Conservation (phyloP, 805 yeast species). For the Cyberlindnera maclurae region DNA sequence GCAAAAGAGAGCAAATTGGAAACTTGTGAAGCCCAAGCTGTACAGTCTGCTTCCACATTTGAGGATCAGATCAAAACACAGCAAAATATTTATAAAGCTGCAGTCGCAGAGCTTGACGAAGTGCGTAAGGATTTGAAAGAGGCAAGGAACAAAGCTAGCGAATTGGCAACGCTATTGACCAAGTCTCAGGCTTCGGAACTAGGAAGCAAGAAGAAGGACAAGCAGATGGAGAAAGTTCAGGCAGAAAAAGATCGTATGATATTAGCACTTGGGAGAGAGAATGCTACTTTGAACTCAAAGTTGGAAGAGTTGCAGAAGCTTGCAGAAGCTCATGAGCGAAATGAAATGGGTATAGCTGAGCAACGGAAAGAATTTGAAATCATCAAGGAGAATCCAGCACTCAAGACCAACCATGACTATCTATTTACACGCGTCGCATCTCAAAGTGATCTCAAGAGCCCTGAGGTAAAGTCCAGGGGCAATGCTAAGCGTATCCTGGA, state of each 20-base stretch:
- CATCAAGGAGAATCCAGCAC: no score
- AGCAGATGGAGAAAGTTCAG: slow-evolving; percentile 14
- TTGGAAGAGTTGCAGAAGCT: slow-evolving; percentile 2
- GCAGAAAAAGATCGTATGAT: slow-evolving; percentile 1
- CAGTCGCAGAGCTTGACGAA: slow-evolving; percentile 25
- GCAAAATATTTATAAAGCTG: slow-evolving; percentile 26
- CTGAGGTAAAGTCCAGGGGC: no score
- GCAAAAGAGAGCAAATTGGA: slow-evolving; percentile 1
- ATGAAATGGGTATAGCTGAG: no score
- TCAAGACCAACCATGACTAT: background rate
- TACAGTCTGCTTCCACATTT: slow-evolving; percentile 20
- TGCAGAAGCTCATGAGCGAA: no score
- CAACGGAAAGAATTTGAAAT: no score
- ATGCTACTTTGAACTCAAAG: slow-evolving; percentile 3
- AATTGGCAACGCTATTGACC: slow-evolving; percentile 5
- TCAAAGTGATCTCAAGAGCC: no score
- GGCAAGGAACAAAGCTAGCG: slow-evolving; percentile 18
- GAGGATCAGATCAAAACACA: slow-evolving; percentile 32
- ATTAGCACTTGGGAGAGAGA: slow-evolving; percentile 4
- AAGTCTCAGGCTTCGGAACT: background rate
- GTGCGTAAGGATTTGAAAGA: slow-evolving; percentile 19
- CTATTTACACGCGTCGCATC: no score
- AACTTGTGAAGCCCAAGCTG: slow-evolving; percentile 11
- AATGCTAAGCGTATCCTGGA: no score
- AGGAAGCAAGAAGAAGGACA: slow-evolving; percentile 3